These are phyloP conservation scores for Eucalyptus leucophloia DNA, from an alignment of 345 rosid species.

Conservation along the genomic window DNA sequence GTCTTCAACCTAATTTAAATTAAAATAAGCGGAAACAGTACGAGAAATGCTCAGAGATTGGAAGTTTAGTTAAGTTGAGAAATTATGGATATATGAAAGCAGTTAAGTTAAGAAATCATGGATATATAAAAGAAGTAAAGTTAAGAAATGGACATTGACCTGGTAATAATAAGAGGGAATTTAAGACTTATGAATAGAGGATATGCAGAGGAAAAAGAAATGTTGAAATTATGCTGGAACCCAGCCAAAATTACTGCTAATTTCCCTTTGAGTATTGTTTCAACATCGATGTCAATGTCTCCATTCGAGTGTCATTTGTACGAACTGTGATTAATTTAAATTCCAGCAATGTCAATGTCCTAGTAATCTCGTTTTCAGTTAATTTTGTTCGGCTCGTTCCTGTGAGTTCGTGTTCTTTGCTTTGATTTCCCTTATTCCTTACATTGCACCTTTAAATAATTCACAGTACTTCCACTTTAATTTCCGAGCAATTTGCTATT, in stretches of 20 bases:
- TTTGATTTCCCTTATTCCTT: neutral
- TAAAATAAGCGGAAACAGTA: neutral
- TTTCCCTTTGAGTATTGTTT: neutral
- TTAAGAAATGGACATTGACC: neutral
- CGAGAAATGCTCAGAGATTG: rapidly evolving
- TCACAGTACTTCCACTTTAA: too few species aligned
- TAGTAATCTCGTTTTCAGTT: too few species aligned
- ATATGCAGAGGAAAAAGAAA: neutral
- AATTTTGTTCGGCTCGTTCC: neutral
- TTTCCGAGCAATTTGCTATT: too few species aligned
- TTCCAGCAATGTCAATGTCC: neutral
- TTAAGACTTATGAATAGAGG: neutral
- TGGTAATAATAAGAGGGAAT: neutral
- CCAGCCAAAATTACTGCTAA: neutral
- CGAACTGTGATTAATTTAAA: neutral
- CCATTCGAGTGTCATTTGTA: neutral
- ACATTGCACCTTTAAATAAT: neutral
- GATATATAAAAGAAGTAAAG: neutral
- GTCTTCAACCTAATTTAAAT: neutral
- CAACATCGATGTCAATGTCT: rapidly evolving
- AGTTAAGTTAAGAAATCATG: neutral
- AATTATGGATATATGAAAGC: neutral
- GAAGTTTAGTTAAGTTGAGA: neutral
- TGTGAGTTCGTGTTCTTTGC: neutral
- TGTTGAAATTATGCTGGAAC: rapidly evolving